Base-by-base conservation (phyloP, 2,329 filamentous ascomycete genomes). In the Byssothecium circinans region DNA sequence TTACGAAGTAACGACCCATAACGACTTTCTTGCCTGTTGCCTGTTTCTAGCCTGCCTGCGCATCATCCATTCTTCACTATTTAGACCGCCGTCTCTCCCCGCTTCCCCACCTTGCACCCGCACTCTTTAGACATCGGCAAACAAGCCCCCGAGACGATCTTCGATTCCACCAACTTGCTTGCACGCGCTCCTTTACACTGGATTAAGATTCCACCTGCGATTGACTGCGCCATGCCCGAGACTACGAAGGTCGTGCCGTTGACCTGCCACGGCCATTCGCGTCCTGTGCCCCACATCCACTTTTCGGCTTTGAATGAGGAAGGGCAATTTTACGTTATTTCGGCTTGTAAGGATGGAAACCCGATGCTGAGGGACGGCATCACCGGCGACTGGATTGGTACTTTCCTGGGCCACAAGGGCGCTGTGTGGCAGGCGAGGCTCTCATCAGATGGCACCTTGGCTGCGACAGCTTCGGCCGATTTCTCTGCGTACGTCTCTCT, bases 311-410 rank as follows among this genome's bases (percentile, higher is more conserved):
- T 91, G 12, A 83, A 91, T 55, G 87, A 90, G 65, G 87, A 91
- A 58, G 88, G 90, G 54, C 83, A 86, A 56, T 96, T 94, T 74
- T 96, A 94, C 71, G 80, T 96, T 66, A 91, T 96, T 56, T 96
- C 91, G 20, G 91, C 91, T 57, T 94, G 90, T 79, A 95, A 95
- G 80, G 94, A 99, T 78, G 92, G 92, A 67, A 97, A 97, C 70
- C 94, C 94, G 41, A 97, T 97, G 91, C 87, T 99, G 61, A 89
- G 94, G 57, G 90, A 97, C 75, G 94, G 94, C 54, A 82, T 95
- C 52, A 99, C 92, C 39, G 94, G 94, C 27, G 67, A 70, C 42
- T 70, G 67, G 65, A 97, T 97, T 61, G 94, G 94, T 40, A 97
- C 94, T 30, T 97, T 97, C 69, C 87, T 99, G 63, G 94, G 94